Percentiles rank a stretch among this genome's conserved stretches.
Evolutionary conservation across 371 early-diverging fungal genomes (phyloP).

Genomic region (Rhizopus sp.): DNA sequence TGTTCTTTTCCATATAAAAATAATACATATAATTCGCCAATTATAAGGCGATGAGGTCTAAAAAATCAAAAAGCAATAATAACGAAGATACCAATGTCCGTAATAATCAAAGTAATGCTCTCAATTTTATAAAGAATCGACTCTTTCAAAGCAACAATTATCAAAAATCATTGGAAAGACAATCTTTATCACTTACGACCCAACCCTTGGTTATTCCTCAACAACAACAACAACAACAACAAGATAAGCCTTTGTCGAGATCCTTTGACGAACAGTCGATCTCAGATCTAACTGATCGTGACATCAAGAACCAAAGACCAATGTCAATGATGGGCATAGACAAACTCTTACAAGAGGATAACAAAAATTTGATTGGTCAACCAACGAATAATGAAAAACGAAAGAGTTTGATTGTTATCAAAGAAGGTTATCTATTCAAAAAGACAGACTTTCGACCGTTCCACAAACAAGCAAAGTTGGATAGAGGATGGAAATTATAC

Average conservation of each 20-base stretch:
- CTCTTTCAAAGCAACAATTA: constrained; percentile 14
- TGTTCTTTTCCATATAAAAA: constrained; percentile 1
- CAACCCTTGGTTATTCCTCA: background rate
- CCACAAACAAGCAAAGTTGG: constrained; percentile 48
- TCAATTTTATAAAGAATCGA: constrained; percentile 27
- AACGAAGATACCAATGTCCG: background rate
- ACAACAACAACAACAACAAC: background rate
- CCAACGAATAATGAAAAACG: constrained; percentile 24
- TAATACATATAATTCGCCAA: constrained; percentile 11
- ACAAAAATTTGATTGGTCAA: background rate
- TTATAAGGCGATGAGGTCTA: constrained; percentile 26
- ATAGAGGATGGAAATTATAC: constrained; percentile 84
- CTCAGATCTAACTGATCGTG: background rate
- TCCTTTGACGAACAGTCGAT: constrained; percentile 15
- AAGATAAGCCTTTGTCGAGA: constrained; percentile 8
- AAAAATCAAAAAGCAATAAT: constrained; percentile 13
- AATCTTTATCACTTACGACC: background rate
- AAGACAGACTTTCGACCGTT: constrained; percentile 63
- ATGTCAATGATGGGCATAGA: constrained; percentile 27
- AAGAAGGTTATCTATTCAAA: constrained; percentile 70
- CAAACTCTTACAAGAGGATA: constrained; percentile 2
- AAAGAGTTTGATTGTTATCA: constrained; percentile 37
- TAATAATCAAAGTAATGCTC: constrained; percentile 14
- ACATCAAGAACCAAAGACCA: constrained; percentile 7
- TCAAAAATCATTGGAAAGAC: constrained; percentile 2